Evolutionary conservation across 768 basidiomycete species (phyloP), one percentile per base, ranked within the genome.

Genomic region (Exidia glandulosa): DNA sequence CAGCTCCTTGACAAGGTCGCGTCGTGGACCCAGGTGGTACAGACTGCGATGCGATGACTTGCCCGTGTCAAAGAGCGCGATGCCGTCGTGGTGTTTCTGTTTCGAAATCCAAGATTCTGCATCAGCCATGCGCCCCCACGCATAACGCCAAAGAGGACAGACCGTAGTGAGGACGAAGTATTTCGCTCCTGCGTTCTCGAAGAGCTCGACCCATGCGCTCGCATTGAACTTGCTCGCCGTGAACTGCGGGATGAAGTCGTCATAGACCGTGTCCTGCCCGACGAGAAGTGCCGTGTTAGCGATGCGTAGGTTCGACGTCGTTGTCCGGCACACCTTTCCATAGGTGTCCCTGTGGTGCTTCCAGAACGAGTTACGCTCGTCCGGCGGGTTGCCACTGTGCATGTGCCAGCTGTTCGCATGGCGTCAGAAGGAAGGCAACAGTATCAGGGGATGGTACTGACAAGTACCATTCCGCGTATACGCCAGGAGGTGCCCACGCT

Each of bases 1-100:
- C 16, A 84, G 70, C 58, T 83, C 81, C 29, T 71, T 67, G 14
- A 83, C 62, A 34, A 83, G 74, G 65, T 84, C 79, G 7, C 79
- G 76, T 62, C 78, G 70, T 0, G 82, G 82, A 1, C 77, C 74
- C 16, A 82, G 72, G 54, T 77, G 63, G 7, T 79, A 73, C 27
- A 77, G 78, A 52, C 73, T 79, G 57, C 83, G 68, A 63, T 82
- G 71, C 0, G 79, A 80, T 3, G 81, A 80, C 57, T 81, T 73
- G 56, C 72, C 73, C 2, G 84, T 79, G 63, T 85, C 81, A 33
- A 84, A 85, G 2, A 84, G 65, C 1, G 72, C 73, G 60, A 78
- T 83, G 0, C 84, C 84, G 59, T 85, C 84, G 59, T 85, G 83
- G 58, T 85, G 83, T 76, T 82, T 84, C 77, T 80, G 64, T 2